These are phyloP conservation scores for Betula pendula DNA, from an alignment of 306 rosid genomes.

Conservation along the genomic window DNA sequence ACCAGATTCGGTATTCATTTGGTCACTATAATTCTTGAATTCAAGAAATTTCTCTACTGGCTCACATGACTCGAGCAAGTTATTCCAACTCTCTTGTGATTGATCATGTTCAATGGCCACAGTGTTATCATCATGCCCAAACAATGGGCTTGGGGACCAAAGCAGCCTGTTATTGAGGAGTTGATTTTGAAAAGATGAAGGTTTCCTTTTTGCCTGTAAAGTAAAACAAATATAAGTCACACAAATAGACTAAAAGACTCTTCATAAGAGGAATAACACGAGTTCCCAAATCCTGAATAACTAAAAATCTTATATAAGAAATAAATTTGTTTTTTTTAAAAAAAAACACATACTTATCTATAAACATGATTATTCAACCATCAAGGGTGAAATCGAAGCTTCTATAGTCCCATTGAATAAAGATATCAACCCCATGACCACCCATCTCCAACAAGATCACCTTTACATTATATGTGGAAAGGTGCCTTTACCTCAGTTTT, in stretches of 20 bases:
- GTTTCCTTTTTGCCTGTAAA: conserved; percentile 78
- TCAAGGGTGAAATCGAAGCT: conserved; percentile 16
- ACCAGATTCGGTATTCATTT: conserved; percentile 25
- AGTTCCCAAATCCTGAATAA: conserved; percentile 9
- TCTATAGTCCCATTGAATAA: conserved; percentile 5
- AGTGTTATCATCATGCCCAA: conserved; percentile 36
- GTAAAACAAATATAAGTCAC: conserved; percentile 11
- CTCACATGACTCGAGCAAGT: conserved; percentile 64
- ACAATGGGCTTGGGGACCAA: conserved; percentile 55
- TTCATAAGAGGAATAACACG: neutral
- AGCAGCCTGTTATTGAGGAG: conserved; percentile 48
- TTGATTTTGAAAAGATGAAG: conserved; percentile 53
- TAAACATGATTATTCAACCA: conserved; percentile 7
- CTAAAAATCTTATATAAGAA: conserved; percentile 24
- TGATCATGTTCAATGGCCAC: conserved; percentile 39
- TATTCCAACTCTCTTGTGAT: conserved; percentile 46
- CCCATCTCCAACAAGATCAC: neutral
- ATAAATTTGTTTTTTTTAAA: too few species aligned
- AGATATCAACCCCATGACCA: conserved; percentile 1
- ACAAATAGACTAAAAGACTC: neutral
- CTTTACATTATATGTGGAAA: neutral
- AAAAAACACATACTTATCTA: conserved; percentile 15
- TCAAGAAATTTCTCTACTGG: conserved; percentile 74
- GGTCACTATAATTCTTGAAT: conserved; percentile 39
- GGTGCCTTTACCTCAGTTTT: neutral